A percentile compares a stretch with the other conserved stretches of the same genome.
phyloP scores from a whole-genome alignment of 805 yeast genomes.

The Saccharomycopsis fermentans region DNA sequence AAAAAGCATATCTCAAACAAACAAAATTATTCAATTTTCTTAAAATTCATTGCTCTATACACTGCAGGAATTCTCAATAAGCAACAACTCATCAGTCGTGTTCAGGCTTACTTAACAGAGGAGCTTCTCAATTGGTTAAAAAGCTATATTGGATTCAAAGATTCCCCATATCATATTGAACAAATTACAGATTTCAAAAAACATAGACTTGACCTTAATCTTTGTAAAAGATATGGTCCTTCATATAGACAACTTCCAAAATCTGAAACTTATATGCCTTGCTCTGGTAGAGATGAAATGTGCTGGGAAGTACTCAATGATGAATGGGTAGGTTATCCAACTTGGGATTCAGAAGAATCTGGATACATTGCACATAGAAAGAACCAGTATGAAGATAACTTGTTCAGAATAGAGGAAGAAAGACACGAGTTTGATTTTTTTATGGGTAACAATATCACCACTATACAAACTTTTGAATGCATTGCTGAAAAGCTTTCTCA shows the following conservation, averaged over 20 bases:
- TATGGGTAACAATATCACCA: slow-evolving; percentile 89
- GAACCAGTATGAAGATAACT: slow-evolving; percentile 93
- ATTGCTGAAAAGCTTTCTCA: slow-evolving; percentile 88
- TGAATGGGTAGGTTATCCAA: slow-evolving; percentile 99
- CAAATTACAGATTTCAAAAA: slow-evolving; percentile 69
- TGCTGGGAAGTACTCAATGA: slow-evolving; percentile 89
- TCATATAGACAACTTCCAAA: slow-evolving; percentile 76
- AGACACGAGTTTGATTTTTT: slow-evolving; percentile 94
- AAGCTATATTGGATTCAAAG: slow-evolving; percentile 80
- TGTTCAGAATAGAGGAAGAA: slow-evolving; percentile 93
- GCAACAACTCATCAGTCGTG: slow-evolving; percentile 69
- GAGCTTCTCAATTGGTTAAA: slow-evolving; percentile 90
- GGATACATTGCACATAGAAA: slow-evolving; percentile 98
- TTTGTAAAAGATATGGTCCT: slow-evolving; percentile 93
- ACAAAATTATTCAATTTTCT: slow-evolving; percentile 82
- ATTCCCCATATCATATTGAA: slow-evolving; percentile 78
- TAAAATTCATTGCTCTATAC: slow-evolving; percentile 75
- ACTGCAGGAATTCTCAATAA: slow-evolving; percentile 86
- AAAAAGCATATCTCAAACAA: slow-evolving; percentile 68
- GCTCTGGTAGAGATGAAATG: slow-evolving; percentile 81
- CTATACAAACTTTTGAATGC: slow-evolving; percentile 91
- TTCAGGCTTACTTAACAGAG: slow-evolving; percentile 75
- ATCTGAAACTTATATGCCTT: slow-evolving; percentile 74
- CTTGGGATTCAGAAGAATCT: slow-evolving; percentile 99
- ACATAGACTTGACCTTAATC: slow-evolving; percentile 79